A percentile compares a stretch with the other conserved stretches of the same genome.
Evolutionary conservation across 306 rosid genomes (phyloP).

Genomic region (Sphenostylis stenocarpa): DNA sequence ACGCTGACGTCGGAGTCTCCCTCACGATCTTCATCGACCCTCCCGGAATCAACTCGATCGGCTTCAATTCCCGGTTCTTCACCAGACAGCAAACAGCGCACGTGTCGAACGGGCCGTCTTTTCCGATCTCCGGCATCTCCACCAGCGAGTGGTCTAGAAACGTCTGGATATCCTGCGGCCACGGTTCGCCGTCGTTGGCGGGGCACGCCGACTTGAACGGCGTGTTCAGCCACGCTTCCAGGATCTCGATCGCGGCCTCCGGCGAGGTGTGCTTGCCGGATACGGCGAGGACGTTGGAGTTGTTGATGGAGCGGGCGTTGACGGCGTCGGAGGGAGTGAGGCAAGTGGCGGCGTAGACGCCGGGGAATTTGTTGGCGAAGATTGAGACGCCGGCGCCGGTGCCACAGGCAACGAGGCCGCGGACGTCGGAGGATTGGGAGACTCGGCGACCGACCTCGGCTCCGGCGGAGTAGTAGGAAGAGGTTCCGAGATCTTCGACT

Average conservation of each 20-base stretch:
- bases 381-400: constrained; percentile 90
- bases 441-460: constrained; percentile 89
- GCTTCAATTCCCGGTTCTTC: constrained; percentile 60
- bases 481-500: constrained; percentile 82
- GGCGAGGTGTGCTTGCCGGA: constrained; percentile 71
- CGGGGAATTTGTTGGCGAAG: constrained; percentile 89
- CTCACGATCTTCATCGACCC: constrained; percentile 85
- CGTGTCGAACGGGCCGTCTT: neutral
- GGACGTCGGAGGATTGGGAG: constrained; percentile 49
- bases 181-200: constrained; percentile 61
- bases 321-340: constrained; percentile 60
- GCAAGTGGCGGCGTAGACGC: constrained; percentile 72
- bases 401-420: constrained; percentile 85
- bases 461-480: constrained; percentile 79
- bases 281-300: constrained; percentile 86
- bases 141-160: constrained; percentile 58
- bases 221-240: constrained; percentile 73
- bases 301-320: constrained; percentile 82
- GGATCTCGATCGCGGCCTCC: constrained; percentile 55
- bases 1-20: constrained; percentile 80
- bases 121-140: constrained; percentile 74
- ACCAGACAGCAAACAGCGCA: constrained; percentile 72
- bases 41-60: constrained; percentile 76
- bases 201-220: constrained; percentile 78
- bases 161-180: constrained; percentile 61